A percentile compares a stretch with the other conserved stretches of the same genome.
Conservation (phyloP, 352 stramenopile genomes). For the Globisporangium recalcitrans region DNA sequence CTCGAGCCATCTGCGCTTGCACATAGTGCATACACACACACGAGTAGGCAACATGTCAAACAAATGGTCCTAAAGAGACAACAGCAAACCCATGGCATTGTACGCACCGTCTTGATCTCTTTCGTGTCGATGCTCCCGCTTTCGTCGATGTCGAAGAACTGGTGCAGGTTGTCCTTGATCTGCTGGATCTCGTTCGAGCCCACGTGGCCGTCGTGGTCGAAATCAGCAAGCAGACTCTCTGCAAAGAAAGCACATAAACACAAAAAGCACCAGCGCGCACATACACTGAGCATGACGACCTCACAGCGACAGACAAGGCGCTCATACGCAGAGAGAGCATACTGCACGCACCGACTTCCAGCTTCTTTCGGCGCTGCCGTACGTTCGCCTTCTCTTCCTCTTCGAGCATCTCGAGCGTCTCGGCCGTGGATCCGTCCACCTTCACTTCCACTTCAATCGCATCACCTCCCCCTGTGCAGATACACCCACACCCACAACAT, state of each 20-base stretch:
- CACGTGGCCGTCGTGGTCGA: constrained; percentile 75
- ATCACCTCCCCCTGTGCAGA: not conserved
- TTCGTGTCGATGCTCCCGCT: constrained; percentile 69
- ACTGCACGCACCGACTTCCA: constrained; percentile 11
- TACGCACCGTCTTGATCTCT: constrained; percentile 54
- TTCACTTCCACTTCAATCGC: constrained; percentile 10
- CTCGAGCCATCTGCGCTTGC: constrained; percentile 31
- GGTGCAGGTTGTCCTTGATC: constrained; percentile 79
- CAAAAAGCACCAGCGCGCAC: not conserved
- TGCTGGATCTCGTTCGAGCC: constrained; percentile 67
- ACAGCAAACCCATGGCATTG: not conserved
- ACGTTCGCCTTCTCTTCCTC: constrained; percentile 14
- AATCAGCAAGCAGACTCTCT: constrained; percentile 77
- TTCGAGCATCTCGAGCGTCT: constrained; percentile 21
- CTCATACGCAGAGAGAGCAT: too few species aligned
- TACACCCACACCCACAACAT: not conserved
- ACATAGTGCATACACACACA: not conserved
- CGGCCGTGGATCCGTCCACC: constrained; percentile 6
- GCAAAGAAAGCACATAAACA: not conserved
- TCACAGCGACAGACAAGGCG: too few species aligned
- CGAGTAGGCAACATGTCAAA: not conserved
- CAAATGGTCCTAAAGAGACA: too few species aligned
- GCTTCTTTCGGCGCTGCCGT: constrained; percentile 11
- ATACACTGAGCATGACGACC: not conserved
- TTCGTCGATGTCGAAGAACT: constrained; percentile 72